Evolutionary conservation across 805 yeast genomes (phyloP), one percentile per base, ranked within the genome.

Genomic region (Lachancea thermotolerans): DNA sequence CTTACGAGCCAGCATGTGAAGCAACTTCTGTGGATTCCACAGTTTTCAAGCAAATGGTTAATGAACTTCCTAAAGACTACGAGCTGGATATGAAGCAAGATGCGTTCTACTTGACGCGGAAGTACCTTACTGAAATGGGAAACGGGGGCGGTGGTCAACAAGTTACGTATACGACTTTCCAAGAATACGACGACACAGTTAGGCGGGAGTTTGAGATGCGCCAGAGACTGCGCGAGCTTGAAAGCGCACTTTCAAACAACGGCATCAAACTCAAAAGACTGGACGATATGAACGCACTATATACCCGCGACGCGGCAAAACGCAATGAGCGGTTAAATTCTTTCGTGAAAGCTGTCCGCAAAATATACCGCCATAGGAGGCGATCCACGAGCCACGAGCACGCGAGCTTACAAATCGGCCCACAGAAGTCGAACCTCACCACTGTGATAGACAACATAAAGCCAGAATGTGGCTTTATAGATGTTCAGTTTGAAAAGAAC

Each of bases 181-280:
- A 51, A 12, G 49, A 48, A 16, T 67, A 64, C 45, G 67, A 66
- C 36, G 35, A 46, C 10, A 53, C 58, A 49, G 51, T 65, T 1
- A 54, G 51, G n/a, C 38, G 54, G 34, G 70, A 66, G 42, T 52
- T 53, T 3, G 43, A 51, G 18, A 42, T 62, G 14, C 61, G 59
- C 39, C 35, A 39, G 3, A 53, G 48, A 41, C 40, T 50, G 21
- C 38, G 47, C 31, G 35, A 44, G 11, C 21, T 44, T 35, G 37
- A 41, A 41, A 31, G 39, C 10, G 41, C n/a, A 16, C 34, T 31
- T 44, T 42, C 39, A n/a, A 41, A 34, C 27, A 42, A 31, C 16
- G 46, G 48, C 18, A 38, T 40, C 44, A 35, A 35, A 35, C 44
- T 39, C 11, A 49, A 37, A 21, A 49, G 35, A 39, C 35, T 29